Evolutionary conservation across 495 filamentous ascomycete genomes (phyloP), one percentile per base, ranked within the genome.

Genomic region (Penicillium paradoxum): DNA sequence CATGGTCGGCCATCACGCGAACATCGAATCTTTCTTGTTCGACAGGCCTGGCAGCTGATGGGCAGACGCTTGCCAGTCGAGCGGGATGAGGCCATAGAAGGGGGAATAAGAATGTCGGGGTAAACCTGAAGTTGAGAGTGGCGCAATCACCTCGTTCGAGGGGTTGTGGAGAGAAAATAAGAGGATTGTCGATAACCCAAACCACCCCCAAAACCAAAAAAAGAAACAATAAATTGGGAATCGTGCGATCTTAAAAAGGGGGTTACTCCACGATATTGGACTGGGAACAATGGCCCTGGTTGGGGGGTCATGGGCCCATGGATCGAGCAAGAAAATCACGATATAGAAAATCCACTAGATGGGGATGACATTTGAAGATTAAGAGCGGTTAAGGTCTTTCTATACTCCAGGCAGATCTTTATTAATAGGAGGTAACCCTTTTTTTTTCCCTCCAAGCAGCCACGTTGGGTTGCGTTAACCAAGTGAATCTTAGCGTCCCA

Each of bases 21-120:
- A 44, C 71, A 74, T 19, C 69, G 61, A 24, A 74, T 72, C 45
- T 74, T 74, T 45, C 71, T 57, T 5, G 56, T 69, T 51, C 71
- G 68, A 48, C 71, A 74, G 27, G 71, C 69, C 41, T 74, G 69
- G 22, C 71, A 74, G 51, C 71, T 74, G 29, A 72, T 74, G 11
- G 71, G 71, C 15, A 74, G 57, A 14, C 71, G 65, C 53, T 71
- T 74, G 24, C 69, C 66, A 3, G 65, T 45, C 11, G 66, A 59
- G 4, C 69, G 69, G 47, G 66, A 56, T 38, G 62, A 57, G 39
- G 64, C 30, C 61, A 68, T 68, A 15, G 49, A 42, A 34, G 38
- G n/a, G 21, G 15, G 24, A 19, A 22, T 27, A 9, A 33, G 10
- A 17, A 49, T 13, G n/a, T 38, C 6, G 22, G 32, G 29, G n/a